Evolutionary conservation across 306 rosid genomes (phyloP).

Genomic region (Vicia sativa): DNA sequence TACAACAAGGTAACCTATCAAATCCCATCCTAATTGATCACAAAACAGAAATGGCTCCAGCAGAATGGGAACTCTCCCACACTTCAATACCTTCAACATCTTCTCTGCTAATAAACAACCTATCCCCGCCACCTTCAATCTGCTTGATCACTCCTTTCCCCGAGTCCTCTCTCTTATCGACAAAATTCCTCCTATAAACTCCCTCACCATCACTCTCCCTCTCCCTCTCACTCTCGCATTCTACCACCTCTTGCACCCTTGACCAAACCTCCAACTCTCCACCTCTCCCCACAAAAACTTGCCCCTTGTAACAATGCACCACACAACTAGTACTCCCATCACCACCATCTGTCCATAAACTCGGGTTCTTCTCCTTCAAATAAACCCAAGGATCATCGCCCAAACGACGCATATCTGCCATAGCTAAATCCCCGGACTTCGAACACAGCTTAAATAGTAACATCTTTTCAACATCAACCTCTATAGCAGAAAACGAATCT

Average conservation of each 20-base stretch:
- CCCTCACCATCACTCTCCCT: conserved; percentile 46
- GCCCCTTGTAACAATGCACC: conserved; percentile 63
- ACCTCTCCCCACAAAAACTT: conserved; percentile 78
- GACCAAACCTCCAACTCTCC: conserved; percentile 94
- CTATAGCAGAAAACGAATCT: conserved; percentile 75
- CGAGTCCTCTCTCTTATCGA: conserved; percentile 67
- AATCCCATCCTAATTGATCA: conserved; percentile 21
- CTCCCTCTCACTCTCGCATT: conserved; percentile 30
- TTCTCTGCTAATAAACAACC: conserved; percentile 81
- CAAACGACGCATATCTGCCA: conserved; percentile 79
- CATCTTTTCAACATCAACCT: conserved; percentile 61
- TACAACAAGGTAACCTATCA: conserved; percentile 27
- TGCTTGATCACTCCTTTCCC: conserved; percentile 71
- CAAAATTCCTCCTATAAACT: conserved; percentile 72
- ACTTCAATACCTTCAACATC: conserved; percentile 87
- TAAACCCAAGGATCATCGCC: conserved; percentile 88
- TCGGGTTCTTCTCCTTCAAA: conserved; percentile 77
- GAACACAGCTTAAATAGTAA: conserved; percentile 76
- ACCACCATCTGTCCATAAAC: conserved; percentile 45
- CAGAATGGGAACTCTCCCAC: conserved; percentile 79
- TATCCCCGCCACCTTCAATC: conserved; percentile 86
- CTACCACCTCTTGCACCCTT: conserved; percentile 33
- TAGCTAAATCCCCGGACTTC: conserved; percentile 77
- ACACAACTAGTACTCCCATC: conserved; percentile 38
- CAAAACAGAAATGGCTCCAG: conserved; percentile 46